Base-by-base conservation (phyloP, 2,329 filamentous ascomycete species). In the Madurella fahalii region DNA sequence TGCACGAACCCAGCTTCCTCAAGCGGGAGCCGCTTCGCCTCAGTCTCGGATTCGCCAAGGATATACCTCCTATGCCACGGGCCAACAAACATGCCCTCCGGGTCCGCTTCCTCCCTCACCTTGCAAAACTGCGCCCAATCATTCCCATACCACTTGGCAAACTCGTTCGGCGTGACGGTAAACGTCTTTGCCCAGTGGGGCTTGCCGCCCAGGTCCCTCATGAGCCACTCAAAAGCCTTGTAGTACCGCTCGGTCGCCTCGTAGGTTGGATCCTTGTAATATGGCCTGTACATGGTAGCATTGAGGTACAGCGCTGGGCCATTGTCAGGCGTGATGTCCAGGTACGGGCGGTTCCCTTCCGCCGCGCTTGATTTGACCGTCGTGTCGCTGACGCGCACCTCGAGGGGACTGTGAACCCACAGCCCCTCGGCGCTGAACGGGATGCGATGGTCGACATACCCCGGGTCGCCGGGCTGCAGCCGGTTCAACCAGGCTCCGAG, bases 171-270 rank as follows among this genome's bases (percentile, higher is more conserved):
- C 1, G 78, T 75, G 13, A 76, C 76, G 18, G 72, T 72, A 69
- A 90, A 92, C 66, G 90, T 90, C 76, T 93, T 93, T 18, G 88
- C 89, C 86, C 89, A 93, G 70, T 93, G 89, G 30, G 89, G 89
- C 55, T 77, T 79, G 13, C 84, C 89, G 52, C 84, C 86, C 60
- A 90, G 75, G 45, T 90, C 85, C 56, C 83, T 83, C 89, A 92
- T 92, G 48, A 93, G 76, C 76, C 84, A 90, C 71, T 93, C 89
- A 62, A 93, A 92, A 0, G 85, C 89, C 69, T 87, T 76, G 68
- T 91, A 92, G 72, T 91, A 91, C 43, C 85, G 77, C 55, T 80
- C 76, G 51, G 74, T 64, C n/a, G 61, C 58, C 44, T 59, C 77
- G 67, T 85, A 86, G 0, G 86, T 85, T 17, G 88, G 87, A 63